Conservation (phyloP, 2,329 filamentous ascomycete genomes). For the Pestalotiopsis sp. region DNA sequence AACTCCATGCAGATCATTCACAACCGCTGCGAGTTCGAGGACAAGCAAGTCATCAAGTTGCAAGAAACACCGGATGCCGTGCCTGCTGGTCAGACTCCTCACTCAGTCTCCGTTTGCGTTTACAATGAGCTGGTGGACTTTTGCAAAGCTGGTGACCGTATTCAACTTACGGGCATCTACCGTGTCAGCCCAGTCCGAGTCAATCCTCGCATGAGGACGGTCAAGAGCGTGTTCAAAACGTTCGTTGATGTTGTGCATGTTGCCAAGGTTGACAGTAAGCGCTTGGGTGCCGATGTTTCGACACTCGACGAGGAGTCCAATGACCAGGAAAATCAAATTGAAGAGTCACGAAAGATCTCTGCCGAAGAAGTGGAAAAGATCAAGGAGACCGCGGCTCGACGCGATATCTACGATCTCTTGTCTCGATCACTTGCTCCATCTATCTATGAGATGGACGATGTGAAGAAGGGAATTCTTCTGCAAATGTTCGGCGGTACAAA, state of each 20-base stretch:
- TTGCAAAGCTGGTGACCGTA: constrained; percentile 95
- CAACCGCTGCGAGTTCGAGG: constrained; percentile 91
- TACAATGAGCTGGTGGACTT: constrained; percentile 98
- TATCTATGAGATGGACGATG: constrained; percentile 97
- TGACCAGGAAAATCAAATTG: constrained; percentile 72
- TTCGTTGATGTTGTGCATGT: constrained; percentile 95
- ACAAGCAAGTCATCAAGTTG: constrained; percentile 98
- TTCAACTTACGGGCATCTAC: constrained; percentile 96
- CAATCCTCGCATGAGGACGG: constrained; percentile 87
- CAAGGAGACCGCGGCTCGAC: constrained; percentile 73
- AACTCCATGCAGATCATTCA: constrained; percentile 99
- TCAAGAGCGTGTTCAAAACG: constrained; percentile 97
- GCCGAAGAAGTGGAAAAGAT: constrained; percentile 92
- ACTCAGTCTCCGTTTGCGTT: constrained; percentile 93
- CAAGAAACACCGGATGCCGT: constrained; percentile 96
- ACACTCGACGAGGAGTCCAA: constrained; percentile 82
- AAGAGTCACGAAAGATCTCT: constrained; percentile 81
- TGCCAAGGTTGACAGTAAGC: constrained; percentile 94
- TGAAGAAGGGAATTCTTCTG: constrained; percentile 96
- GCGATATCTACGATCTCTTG: constrained; percentile 91
- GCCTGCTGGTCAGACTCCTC: constrained; percentile 93
- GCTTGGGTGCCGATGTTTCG: constrained; percentile 86
- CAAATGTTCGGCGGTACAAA: constrained; percentile 98
- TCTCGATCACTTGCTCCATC: constrained; percentile 90
- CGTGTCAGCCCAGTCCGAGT: constrained; percentile 90